A percentile compares a stretch with the other conserved stretches of the same genome.
Conservation (phyloP, 2,329 filamentous ascomycete species). For the Colletotrichum cereale region DNA sequence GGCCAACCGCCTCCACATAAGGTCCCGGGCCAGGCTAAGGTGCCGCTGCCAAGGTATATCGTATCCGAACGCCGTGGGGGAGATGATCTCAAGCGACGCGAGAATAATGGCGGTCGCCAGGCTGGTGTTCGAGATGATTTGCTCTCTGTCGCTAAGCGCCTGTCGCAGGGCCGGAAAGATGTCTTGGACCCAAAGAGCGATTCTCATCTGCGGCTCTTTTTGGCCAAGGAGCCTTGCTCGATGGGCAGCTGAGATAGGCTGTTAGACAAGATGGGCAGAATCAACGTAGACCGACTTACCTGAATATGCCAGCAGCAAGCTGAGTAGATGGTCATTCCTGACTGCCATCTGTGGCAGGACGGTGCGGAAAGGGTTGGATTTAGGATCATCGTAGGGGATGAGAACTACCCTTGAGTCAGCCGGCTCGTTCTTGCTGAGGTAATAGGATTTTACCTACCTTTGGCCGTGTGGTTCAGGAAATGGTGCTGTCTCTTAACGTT, state of each 20-base stretch:
- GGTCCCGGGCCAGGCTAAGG: conserved; percentile 79
- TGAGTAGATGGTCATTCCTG: conserved; percentile 77
- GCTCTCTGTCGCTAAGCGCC: conserved; percentile 71
- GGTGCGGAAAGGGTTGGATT: conserved; percentile 66
- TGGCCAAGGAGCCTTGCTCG: conserved; percentile 80
- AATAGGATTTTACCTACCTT: conserved; percentile 65
- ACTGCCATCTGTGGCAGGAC: conserved; percentile 73
- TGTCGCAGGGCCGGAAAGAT: conserved; percentile 80
- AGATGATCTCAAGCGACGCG: conserved; percentile 85
- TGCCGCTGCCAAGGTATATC: conserved; percentile 85
- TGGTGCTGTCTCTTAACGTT: conserved; percentile 57
- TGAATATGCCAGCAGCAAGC: conserved; percentile 83
- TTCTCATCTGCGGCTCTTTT: conserved; percentile 80
- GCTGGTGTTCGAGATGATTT: conserved; percentile 77
- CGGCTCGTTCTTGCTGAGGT: background rate
- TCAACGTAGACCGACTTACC: conserved; percentile 45
- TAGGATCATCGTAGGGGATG: conserved; percentile 63
- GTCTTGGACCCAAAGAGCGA: conserved; percentile 83
- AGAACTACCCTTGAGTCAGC: conserved; percentile 57
- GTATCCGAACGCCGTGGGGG: conserved; percentile 84
- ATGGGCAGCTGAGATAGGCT: conserved; percentile 71
- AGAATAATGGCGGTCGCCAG: conserved; percentile 89
- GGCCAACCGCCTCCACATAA: conserved; percentile 74
- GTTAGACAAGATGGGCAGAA: background rate
- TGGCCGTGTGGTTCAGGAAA: conserved; percentile 84